phyloP scores from a whole-genome alignment of 139 green algal species.

The Marvania coccoides region DNA sequence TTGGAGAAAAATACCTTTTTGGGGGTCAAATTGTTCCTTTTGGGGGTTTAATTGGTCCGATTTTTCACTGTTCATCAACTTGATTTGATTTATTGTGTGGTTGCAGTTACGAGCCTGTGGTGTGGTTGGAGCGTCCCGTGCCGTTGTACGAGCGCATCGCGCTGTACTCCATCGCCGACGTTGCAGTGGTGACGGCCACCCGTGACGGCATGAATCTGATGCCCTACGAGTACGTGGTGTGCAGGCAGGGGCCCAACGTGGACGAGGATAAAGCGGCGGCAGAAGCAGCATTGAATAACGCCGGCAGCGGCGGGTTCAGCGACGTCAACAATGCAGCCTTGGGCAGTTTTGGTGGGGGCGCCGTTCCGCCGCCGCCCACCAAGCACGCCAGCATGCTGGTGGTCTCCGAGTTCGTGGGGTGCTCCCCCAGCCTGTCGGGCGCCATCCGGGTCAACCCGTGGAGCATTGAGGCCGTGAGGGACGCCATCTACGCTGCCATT shows the following conservation, averaged over 20 bases:
- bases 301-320: background rate
- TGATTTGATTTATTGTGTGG: background rate
- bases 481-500: conserved; percentile 77
- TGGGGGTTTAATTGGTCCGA: no score
- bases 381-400: conserved; percentile 66
- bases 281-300: background rate
- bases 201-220: conserved; percentile 96
- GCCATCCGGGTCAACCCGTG: conserved; percentile 97
- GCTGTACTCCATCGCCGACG: conserved; percentile 76
- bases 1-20: no score
- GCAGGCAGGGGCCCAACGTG: conserved; percentile 58
- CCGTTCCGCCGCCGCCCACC: background rate
- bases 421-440: conserved; percentile 84
- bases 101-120: conserved; percentile 64
- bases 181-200: conserved; percentile 85
- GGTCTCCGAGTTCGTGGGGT: conserved; percentile 97
- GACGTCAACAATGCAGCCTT: background rate
- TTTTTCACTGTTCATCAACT: no score
- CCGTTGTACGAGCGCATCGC: conserved; percentile 92
- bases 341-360: background rate
- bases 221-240: conserved; percentile 98
- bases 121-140: conserved; percentile 81
- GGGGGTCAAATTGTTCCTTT: no score
- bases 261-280: background rate
- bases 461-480: conserved; percentile 70